Evolutionary conservation across 345 rosid genomes (phyloP).

Genomic region (Lepidium aucheri): DNA sequence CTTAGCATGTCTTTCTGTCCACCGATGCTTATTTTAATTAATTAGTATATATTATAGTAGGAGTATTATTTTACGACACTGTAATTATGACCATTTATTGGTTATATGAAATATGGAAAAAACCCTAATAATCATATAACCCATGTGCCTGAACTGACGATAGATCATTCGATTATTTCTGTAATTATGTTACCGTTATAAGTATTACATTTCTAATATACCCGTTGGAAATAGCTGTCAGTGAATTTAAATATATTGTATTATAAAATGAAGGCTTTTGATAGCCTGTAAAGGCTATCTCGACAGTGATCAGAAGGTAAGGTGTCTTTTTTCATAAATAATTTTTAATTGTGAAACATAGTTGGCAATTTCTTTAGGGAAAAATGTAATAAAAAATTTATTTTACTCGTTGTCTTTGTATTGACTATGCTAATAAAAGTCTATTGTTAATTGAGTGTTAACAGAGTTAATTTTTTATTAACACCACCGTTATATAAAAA

Average conservation of each 20-base stretch:
- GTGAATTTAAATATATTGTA: neutral
- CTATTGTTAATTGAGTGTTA: too few relatives aligned
- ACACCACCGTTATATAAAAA: too few relatives aligned
- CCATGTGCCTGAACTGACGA: slow-evolving; percentile 14
- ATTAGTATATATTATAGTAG: too few relatives aligned
- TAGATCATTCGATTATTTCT: neutral
- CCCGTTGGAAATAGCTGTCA: slow-evolving; percentile 29
- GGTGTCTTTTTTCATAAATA: neutral
- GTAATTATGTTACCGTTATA: slow-evolving; percentile 14
- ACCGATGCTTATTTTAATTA: neutral
- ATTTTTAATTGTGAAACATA: neutral
- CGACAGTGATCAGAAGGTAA: slow-evolving; percentile 17
- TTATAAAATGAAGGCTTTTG: neutral
- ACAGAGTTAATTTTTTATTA: too few relatives aligned
- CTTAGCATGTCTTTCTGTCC: slow-evolving; percentile 29
- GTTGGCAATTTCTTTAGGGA: slow-evolving; percentile 19
- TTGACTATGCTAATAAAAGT: too few relatives aligned
- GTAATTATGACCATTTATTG: neutral
- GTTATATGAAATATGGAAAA: neutral
- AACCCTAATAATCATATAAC: neutral
- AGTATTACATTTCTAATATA: neutral
- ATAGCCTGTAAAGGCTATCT: slow-evolving; percentile 19
- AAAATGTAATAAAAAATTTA: too few relatives aligned
- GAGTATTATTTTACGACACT: neutral
- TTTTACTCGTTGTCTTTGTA: too few relatives aligned